Conservation (phyloP, 2,329 filamentous ascomycete genomes). For the Ophiostoma tasmaniense region DNA sequence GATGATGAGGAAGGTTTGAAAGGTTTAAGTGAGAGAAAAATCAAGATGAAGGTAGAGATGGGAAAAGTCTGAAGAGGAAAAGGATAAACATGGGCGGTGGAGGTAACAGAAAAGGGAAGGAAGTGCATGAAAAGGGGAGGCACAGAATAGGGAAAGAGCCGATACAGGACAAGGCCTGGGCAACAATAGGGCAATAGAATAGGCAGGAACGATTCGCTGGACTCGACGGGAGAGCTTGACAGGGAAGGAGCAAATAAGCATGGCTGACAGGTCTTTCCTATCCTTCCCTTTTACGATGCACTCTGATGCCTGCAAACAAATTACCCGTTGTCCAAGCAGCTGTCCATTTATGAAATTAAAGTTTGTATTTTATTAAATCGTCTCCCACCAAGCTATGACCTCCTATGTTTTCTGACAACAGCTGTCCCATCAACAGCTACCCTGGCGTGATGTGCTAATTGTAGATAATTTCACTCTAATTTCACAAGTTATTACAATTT, state of each 20-base stretch:
- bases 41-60: neutral
- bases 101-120: neutral
- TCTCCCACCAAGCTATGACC: neutral
- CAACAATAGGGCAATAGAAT: neutral
- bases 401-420: neutral
- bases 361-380: neutral
- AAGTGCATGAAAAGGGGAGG: neutral
- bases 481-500: neutral
- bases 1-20: neutral
- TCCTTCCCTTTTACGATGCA: neutral
- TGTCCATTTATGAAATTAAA: neutral
- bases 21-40: neutral
- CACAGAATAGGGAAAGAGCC: neutral
- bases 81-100: neutral
- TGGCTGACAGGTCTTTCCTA: neutral
- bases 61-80: conserved; percentile 1
- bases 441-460: conserved; percentile 1
- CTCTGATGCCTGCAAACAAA: neutral
- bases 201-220: neutral
- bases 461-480: neutral
- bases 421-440: conserved; percentile 6
- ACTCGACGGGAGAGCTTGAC: neutral
- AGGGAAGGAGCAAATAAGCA: conserved; percentile 3
- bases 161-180: neutral
- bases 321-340: conserved; percentile 13